These are phyloP conservation scores for Mortierella sp. DNA, from an alignment of 371 early-diverging fungal species.

Conservation along the genomic window DNA sequence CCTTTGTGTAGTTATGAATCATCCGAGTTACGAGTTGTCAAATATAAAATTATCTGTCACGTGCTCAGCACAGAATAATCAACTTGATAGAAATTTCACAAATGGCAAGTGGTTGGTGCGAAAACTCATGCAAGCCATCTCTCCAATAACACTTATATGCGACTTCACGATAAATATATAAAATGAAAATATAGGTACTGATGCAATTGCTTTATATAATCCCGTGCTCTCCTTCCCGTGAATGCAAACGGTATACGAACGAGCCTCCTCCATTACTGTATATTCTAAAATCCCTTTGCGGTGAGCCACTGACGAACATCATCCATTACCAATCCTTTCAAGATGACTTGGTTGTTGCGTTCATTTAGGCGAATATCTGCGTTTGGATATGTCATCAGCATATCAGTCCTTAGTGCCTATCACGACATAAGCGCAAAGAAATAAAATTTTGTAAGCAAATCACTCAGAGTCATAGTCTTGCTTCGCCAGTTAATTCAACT, in stretches of 20 bases:
- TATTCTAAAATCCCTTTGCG: slow-evolving; percentile 46
- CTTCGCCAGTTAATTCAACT: no score
- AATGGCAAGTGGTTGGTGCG: no score
- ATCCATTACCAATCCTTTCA: slow-evolving; percentile 47
- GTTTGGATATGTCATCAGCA: slow-evolving; percentile 36
- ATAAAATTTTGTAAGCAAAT: neutral
- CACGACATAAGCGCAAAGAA: neutral
- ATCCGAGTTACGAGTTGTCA: no score
- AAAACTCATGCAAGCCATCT: no score
- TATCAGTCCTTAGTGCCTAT: slow-evolving; percentile 47
- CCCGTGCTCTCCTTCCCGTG: neutral
- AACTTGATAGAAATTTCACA: no score
- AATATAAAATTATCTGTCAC: no score
- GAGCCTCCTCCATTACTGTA: neutral
- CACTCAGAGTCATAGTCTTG: no score
- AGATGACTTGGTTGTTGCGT: slow-evolving; percentile 48
- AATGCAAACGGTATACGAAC: neutral
- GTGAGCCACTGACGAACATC: slow-evolving; percentile 56
- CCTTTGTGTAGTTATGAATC: no score
- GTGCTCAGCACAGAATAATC: no score
- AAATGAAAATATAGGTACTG: neutral
- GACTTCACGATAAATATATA: no score
- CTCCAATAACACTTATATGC: no score
- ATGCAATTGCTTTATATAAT: neutral
- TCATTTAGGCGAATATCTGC: slow-evolving; percentile 48